These are phyloP conservation scores for Gnomoniopsis sp. DNA, from an alignment of 2,329 filamentous ascomycete genomes.

Conservation along the genomic window DNA sequence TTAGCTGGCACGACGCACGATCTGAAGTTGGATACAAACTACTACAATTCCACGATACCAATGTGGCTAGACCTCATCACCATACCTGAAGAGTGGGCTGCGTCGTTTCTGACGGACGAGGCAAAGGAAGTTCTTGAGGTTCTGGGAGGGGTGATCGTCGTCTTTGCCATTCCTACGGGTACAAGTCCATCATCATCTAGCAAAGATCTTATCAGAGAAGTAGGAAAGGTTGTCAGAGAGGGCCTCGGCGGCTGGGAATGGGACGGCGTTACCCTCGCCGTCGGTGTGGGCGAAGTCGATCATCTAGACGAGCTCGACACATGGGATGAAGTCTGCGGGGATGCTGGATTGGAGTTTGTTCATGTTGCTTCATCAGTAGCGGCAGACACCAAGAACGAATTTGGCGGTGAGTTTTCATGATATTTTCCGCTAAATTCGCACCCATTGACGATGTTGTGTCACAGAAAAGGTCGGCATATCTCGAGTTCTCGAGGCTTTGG, in stretches of 20 bases:
- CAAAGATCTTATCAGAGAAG: conserved; percentile 41
- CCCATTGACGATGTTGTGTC: background rate
- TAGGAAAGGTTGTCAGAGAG: conserved; percentile 52
- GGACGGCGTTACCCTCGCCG: conserved; percentile 61
- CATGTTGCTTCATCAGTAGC: conserved; percentile 30
- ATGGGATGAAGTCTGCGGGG: conserved; percentile 60
- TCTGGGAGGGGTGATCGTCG: conserved; percentile 57
- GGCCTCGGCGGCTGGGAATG: conserved; percentile 59
- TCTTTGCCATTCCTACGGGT: conserved; percentile 40
- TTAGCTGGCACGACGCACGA: conserved; percentile 59
- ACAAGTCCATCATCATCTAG: background rate
- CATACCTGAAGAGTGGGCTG: conserved; percentile 50
- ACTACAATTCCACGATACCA: conserved; percentile 59
- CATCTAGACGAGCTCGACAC: conserved; percentile 42
- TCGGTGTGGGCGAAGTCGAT: conserved; percentile 48
- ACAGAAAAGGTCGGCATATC: conserved; percentile 57
- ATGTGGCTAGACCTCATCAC: conserved; percentile 65
- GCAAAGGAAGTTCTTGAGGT: conserved; percentile 60
- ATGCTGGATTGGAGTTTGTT: conserved; percentile 61
- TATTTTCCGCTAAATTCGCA: background rate
- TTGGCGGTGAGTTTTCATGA: conserved; percentile 45
- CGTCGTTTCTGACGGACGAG: conserved; percentile 56
- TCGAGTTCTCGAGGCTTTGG: conserved; percentile 57
- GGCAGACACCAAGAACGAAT: conserved; percentile 49
- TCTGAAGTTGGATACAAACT: conserved; percentile 53